Conservation (phyloP, 306 rosid species). For the Sicyos edulis region DNA sequence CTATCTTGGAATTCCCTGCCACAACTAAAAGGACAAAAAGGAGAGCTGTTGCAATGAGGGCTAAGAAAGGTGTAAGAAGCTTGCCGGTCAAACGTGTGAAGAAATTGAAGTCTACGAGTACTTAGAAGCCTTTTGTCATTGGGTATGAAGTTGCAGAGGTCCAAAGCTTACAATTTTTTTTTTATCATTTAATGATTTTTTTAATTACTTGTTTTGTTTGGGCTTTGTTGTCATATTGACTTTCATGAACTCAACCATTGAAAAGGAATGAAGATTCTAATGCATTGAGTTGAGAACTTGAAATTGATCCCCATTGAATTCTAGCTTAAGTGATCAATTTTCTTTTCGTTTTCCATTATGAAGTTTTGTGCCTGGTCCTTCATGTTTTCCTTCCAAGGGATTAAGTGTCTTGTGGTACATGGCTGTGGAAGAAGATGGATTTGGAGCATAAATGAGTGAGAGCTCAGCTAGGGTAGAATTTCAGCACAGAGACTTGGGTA, state of each 20-base stretch:
- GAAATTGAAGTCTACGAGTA: constrained; percentile 45
- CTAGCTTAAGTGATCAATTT: constrained; percentile 3
- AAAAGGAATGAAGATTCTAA: constrained; percentile 12
- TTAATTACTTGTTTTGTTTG: constrained; percentile 7
- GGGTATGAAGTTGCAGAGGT: constrained; percentile 19
- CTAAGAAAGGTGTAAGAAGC: constrained; percentile 51
- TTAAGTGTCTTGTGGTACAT: too few species aligned
- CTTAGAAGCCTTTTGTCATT: constrained; percentile 9
- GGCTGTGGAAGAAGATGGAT: too few species aligned
- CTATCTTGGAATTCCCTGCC: constrained; percentile 63
- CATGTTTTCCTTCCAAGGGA: too few species aligned
- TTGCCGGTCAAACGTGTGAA: constrained; percentile 54
- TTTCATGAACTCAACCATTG: constrained; percentile 14
- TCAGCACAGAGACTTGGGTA: too few species aligned
- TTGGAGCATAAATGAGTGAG: too few species aligned
- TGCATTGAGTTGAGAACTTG: constrained; percentile 16
- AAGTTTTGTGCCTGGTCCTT: neutral
- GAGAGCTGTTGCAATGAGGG: constrained; percentile 42
- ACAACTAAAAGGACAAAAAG: constrained; percentile 45
- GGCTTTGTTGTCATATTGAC: constrained; percentile 15
- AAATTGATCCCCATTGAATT: neutral
- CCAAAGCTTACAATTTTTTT: constrained; percentile 14
- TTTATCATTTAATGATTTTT: constrained; percentile 10
- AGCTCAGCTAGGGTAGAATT: too few species aligned
- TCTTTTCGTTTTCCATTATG: neutral